Evolutionary conservation across 768 basidiomycete genomes (phyloP).

Genomic region (Fomitopsis pulvina): DNA sequence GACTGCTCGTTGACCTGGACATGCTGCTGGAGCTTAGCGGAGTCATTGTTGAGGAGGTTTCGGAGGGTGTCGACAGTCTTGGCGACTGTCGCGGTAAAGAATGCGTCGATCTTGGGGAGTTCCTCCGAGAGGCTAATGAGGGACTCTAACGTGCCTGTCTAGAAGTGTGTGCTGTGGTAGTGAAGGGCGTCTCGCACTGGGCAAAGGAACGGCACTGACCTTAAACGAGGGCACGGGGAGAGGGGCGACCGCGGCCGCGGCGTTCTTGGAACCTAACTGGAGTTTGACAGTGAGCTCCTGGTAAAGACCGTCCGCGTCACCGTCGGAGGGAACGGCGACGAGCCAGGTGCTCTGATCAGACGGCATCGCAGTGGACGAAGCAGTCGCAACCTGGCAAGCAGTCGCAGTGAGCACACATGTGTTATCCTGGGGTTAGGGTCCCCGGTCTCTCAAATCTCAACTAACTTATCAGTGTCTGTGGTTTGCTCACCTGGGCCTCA

Average conservation of each 20-base stretch:
- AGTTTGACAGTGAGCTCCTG: conserved; percentile 65
- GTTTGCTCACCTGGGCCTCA: neutral
- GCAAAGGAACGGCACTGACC: conserved; percentile 40
- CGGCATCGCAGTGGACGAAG: conserved; percentile 50
- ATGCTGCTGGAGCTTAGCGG: conserved; percentile 67
- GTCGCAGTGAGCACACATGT: neutral
- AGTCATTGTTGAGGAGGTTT: conserved; percentile 84
- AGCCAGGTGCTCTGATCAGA: conserved; percentile 97
- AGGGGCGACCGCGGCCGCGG: conserved; percentile 47
- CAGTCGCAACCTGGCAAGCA: neutral
- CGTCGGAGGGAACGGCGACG: conserved; percentile 78
- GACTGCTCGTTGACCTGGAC: conserved; percentile 72
- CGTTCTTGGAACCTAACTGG: conserved; percentile 46
- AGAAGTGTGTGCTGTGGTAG: neutral
- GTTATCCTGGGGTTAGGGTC: conserved; percentile 11
- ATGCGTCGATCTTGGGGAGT: conserved; percentile 84
- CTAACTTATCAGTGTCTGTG: neutral
- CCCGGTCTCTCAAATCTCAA: neutral
- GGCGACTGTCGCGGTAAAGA: conserved; percentile 82
- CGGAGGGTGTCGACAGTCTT: conserved; percentile 94
- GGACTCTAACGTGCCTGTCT: conserved; percentile 92
- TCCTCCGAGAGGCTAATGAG: conserved; percentile 88
- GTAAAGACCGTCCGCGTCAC: conserved; percentile 70
- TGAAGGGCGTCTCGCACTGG: neutral
- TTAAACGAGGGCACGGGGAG: conserved; percentile 85